Evolutionary conservation across 345 rosid genomes (phyloP), one percentile per base, ranked within the genome.

Genomic region (Psidium guajava): DNA sequence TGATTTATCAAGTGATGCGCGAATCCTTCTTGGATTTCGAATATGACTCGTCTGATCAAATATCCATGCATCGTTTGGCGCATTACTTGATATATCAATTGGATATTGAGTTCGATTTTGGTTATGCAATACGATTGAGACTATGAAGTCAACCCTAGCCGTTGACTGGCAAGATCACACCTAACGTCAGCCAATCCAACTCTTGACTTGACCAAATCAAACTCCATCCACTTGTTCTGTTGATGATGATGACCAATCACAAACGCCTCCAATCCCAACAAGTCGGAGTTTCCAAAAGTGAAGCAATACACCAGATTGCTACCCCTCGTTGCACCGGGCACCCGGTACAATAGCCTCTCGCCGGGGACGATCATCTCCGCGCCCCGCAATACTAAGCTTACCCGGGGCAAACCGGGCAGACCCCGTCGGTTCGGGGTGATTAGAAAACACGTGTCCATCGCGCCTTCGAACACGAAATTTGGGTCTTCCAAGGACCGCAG

Each of bases 201-300:
- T 87, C 98, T 85, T 25, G 98, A 96, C 83, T 89, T 92, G 28
- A 91, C 82, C 3, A 96, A 89, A 90, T 96, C 99, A 87, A 93
- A 96, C 88, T 96, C 98, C 89, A 96, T 94, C 99, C 98, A 96
- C 87, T 92, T 87, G 74, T 96, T 95, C 57, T 95, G 98, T 73
- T 95, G 99, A 82, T 96, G 99, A 82, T 95, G 98, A 83, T 96
- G 98, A 1, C 99, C 99, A 81, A 95, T 94, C 88, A 96, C 95
- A 83, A 88, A 94, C 1, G 98, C 99, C 27, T 96, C 99, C 85
- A 95, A 90, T 1, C 97, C 99, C 56, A 96, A 84, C 27, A 95
- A 85, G 88, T 96, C 99, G 11, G 98, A 93, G 91, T 95, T 96
- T 36, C 99, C 99, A 82, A 96, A 95, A 8, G 96, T 92, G 86